These are phyloP conservation scores for Phytomonas sp. DNA, from an alignment of 208 protist species.

Conservation along the genomic window DNA sequence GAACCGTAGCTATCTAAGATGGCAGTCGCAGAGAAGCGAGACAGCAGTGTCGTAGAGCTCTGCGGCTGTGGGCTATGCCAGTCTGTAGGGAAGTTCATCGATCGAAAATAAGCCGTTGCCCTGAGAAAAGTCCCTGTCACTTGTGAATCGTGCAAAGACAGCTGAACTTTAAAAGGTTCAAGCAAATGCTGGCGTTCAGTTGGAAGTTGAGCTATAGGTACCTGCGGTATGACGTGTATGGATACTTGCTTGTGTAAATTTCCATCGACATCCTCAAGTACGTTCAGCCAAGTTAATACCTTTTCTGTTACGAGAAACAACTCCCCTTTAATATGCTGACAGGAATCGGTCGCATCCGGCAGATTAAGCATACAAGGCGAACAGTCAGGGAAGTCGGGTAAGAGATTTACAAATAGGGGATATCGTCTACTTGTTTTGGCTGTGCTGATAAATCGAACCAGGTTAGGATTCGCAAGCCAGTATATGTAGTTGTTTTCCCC, in stretches of 20 bases:
- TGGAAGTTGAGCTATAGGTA: background rate
- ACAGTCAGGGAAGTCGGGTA: conserved; percentile 24
- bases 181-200: background rate
- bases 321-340: conserved; percentile 47
- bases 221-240: conserved; percentile 12
- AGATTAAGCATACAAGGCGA: conserved; percentile 47
- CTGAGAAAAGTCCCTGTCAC: conserved; percentile 5
- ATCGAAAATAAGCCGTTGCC: conserved; percentile 43
- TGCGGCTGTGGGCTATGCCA: conserved; percentile 21
- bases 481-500: conserved; percentile 63
- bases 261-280: conserved; percentile 32
- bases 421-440: conserved; percentile 36
- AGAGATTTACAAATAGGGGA: conserved; percentile 54
- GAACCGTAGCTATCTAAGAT: conserved; percentile 29
- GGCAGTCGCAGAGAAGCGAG: conserved; percentile 27
- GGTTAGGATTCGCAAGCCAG: conserved; percentile 42
- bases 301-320: conserved; percentile 42
- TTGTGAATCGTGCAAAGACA: background rate
- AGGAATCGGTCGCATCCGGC: conserved; percentile 17
- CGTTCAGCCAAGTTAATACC: conserved; percentile 52
- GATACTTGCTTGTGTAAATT: conserved; percentile 23
- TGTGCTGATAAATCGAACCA: conserved; percentile 35
- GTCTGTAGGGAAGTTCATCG: conserved; percentile 30
- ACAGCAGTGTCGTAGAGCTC: conserved; percentile 22
- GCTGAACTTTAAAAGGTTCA: background rate